Evolutionary conservation across 352 stramenopile species (phyloP), one percentile per base, ranked within the genome.

Genomic region (Pythium volutum): DNA sequence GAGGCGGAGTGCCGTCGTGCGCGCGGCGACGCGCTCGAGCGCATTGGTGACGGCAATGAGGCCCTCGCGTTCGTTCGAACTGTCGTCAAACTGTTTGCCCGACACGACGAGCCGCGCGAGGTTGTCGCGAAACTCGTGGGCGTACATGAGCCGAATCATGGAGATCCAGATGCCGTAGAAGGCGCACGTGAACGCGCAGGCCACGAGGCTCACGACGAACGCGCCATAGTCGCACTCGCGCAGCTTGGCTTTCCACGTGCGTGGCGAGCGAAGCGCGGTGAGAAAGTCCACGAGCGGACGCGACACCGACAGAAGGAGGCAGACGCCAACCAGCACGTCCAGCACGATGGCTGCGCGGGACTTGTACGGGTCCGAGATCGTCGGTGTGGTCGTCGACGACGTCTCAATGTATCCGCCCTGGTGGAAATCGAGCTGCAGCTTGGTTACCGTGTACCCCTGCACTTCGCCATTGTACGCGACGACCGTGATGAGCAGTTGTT

Each of bases 101-200:
- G 53, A 65, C 12, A 73, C 57, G 4, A 78, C 71, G 9, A 87
- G 67, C 15, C 39, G 62, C n/a, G 67, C 54, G 15, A 88, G 55
- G 41, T 77, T 83, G 34, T 72, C 62, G 15, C 64, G 76, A 39
- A 84, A 88, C 16, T 45, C 20, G n/a, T 71, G 59, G 6, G 64
- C 64, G n/a, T 69, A 70, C 73, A 83, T 81, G 49, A 76, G 57
- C 12, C 26, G 23, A 1, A 83, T 63, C 22, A 84, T 76, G 0
- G 64, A 62, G 16, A 66, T 55, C 65, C 74, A 74, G 20, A 75
- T 49, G 0, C 45, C 58, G 65, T 81, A 85, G 50, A 84, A 74
- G 5, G 26, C 31, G 15, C 55, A 27, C 8, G 66, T 61, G 8
- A 53, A 56, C 25, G 12, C 42, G 22, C 48, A 43, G 2, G 60